phyloP scores from a whole-genome alignment of 2,329 filamentous ascomycete genomes.

The Berkeleyomyces basicola region DNA sequence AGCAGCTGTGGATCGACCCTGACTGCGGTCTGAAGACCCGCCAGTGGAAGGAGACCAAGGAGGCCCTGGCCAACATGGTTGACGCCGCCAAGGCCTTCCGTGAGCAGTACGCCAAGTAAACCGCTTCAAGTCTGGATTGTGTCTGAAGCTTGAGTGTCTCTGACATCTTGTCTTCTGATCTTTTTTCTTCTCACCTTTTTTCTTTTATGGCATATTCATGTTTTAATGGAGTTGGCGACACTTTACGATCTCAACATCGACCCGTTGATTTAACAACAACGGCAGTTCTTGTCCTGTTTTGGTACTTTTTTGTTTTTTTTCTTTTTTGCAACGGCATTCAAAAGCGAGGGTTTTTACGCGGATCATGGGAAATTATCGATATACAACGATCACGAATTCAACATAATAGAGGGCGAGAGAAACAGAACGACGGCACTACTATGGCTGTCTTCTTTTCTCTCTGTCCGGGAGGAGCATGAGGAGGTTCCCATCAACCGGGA shows the following conservation, averaged over 20 bases:
- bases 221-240: constrained; percentile 16
- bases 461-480: constrained; percentile 14
- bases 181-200: constrained; percentile 17
- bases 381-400: constrained; percentile 15
- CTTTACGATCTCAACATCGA: constrained; percentile 42
- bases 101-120: constrained; percentile 61
- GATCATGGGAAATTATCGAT: constrained; percentile 15
- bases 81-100: constrained; percentile 96
- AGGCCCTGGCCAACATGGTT: constrained; percentile 89
- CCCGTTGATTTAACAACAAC: constrained; percentile 13
- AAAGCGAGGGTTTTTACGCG: constrained; percentile 13
- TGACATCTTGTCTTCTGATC: constrained; percentile 2
- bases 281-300: constrained; percentile 14
- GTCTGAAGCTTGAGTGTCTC: constrained; percentile 2
- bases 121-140: neutral
- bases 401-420: constrained; percentile 15
- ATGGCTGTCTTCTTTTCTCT: neutral
- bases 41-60: constrained; percentile 98
- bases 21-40: constrained; percentile 99
- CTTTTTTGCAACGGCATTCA: constrained; percentile 13
- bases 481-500: constrained; percentile 16
- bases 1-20: constrained; percentile 99
- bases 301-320: constrained; percentile 12
- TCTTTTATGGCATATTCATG: constrained; percentile 17
- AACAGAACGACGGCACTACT: neutral